These are phyloP conservation scores for Nannizziopsis arthrosporioides DNA, from an alignment of 2,329 filamentous ascomycete species.

Conservation along the genomic window DNA sequence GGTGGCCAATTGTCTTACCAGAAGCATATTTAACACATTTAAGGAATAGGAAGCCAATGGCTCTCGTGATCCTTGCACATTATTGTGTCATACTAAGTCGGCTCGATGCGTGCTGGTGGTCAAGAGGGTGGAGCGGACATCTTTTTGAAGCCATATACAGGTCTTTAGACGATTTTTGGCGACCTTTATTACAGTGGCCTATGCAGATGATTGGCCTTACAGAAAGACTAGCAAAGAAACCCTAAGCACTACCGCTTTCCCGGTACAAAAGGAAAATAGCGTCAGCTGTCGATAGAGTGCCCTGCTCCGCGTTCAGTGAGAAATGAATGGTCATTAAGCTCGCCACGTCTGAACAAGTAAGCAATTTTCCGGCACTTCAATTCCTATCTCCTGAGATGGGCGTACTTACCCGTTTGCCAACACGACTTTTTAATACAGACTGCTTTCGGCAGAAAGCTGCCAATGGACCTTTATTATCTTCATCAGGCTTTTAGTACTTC, in stretches of 20 bases:
- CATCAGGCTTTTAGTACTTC: too few species aligned
- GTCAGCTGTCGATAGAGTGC: too few species aligned
- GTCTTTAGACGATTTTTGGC: conserved; percentile 17
- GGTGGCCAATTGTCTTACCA: conserved; percentile 51
- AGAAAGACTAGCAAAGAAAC: conserved; percentile 8
- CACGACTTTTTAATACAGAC: too few species aligned
- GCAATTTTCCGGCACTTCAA: too few species aligned
- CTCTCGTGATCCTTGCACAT: conserved; percentile 52
- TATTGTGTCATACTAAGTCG: conserved; percentile 55
- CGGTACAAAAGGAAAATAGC: too few species aligned
- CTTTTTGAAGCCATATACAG: conserved; percentile 51
- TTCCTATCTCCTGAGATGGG: too few species aligned
- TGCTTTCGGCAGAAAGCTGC: too few species aligned
- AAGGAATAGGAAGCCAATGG: conserved; percentile 47
- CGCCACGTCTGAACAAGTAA: too few species aligned
- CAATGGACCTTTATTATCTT: too few species aligned
- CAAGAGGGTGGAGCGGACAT: conserved; percentile 53
- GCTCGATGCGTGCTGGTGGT: conserved; percentile 55
- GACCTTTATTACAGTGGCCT: conserved; percentile 19
- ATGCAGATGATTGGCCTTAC: conserved; percentile 17
- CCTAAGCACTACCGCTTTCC: neutral
- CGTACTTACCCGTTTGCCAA: too few species aligned
- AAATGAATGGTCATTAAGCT: too few species aligned
- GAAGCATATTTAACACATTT: conserved; percentile 53
- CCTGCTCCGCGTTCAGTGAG: too few species aligned